phyloP scores from a whole-genome alignment of 768 basidiomycete species.

The Chalciporus pseudorubinellus region DNA sequence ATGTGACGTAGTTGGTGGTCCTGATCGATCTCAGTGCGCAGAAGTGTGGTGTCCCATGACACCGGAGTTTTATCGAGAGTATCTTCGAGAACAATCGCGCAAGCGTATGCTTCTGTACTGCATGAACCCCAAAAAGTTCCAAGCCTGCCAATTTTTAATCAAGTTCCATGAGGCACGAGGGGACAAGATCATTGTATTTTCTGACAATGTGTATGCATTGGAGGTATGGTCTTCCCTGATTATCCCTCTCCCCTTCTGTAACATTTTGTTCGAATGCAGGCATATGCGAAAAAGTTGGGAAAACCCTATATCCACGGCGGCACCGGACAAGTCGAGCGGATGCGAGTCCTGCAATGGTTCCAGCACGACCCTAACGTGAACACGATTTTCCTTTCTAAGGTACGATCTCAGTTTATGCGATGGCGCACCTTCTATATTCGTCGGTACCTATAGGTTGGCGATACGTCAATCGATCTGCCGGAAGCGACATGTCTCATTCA shows the following conservation, averaged over 20 bases:
- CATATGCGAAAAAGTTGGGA: slow-evolving; percentile 89
- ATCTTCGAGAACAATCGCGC: slow-evolving; percentile 86
- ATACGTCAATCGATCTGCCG: slow-evolving; percentile 97
- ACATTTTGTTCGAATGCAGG: slow-evolving; percentile 40
- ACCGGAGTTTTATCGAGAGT: slow-evolving; percentile 98
- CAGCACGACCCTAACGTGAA: slow-evolving; percentile 94
- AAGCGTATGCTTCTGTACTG: slow-evolving; percentile 96
- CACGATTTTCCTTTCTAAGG: slow-evolving; percentile 98
- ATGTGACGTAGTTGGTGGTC: not conserved
- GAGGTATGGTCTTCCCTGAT: slow-evolving; percentile 57
- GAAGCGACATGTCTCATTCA: slow-evolving; percentile 99
- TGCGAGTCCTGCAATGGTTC: slow-evolving; percentile 93
- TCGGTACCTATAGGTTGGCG: slow-evolving; percentile 68
- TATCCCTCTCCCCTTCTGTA: slow-evolving; percentile 1
- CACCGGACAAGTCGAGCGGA: slow-evolving; percentile 91
- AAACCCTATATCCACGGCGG: slow-evolving; percentile 97
- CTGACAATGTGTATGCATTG: slow-evolving; percentile 95
- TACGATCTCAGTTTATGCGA: slow-evolving; percentile 30
- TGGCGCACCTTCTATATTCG: slow-evolving; percentile 13
- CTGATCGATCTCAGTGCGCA: slow-evolving; percentile 65
- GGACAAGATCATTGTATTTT: slow-evolving; percentile 99
- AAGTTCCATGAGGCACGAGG: slow-evolving; percentile 97
- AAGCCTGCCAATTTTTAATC: slow-evolving; percentile 98
- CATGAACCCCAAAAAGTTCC: slow-evolving; percentile 99
- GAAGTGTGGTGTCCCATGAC: slow-evolving; percentile 99